Evolutionary conservation across 208 protist genomes (phyloP).

Genomic region (Acanthamoeba sp.): DNA sequence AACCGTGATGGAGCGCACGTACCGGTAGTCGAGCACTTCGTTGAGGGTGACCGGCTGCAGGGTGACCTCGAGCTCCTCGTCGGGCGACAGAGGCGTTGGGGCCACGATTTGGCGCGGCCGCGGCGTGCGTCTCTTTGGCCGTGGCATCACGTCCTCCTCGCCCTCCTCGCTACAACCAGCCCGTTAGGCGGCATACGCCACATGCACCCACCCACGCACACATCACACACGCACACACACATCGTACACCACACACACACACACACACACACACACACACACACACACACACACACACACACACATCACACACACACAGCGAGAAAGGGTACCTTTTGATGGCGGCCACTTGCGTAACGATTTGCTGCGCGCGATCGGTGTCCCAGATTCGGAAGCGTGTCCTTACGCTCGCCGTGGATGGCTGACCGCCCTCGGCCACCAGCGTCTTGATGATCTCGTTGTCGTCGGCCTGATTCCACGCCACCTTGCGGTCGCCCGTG

Average conservation of each 20-base stretch:
- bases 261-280: background rate
- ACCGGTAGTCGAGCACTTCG: conserved; percentile 34
- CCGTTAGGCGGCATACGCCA: too few species aligned
- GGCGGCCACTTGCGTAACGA: background rate
- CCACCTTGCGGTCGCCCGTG: background rate
- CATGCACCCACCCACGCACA: too few species aligned
- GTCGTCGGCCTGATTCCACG: background rate
- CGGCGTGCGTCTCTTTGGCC: background rate
- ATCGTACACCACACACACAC: too few species aligned
- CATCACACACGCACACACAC: too few species aligned
- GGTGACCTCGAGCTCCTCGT: background rate
- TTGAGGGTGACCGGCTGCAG: background rate
- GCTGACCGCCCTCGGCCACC: background rate
- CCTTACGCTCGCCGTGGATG: background rate
- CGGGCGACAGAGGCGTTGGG: background rate
- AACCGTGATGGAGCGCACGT: background rate
- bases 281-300: background rate
- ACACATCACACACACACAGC: too few species aligned
- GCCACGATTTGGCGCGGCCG: background rate
- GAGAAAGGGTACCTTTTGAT: background rate
- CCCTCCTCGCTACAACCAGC: background rate
- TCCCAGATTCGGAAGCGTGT: background rate
- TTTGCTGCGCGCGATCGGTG: background rate
- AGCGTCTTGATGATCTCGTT: background rate
- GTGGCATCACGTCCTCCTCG: background rate